Evolutionary conservation across 75 land plant genomes (phyloP), one percentile per base, ranked within the genome.

Genomic region (Cryptomeria japonica): DNA sequence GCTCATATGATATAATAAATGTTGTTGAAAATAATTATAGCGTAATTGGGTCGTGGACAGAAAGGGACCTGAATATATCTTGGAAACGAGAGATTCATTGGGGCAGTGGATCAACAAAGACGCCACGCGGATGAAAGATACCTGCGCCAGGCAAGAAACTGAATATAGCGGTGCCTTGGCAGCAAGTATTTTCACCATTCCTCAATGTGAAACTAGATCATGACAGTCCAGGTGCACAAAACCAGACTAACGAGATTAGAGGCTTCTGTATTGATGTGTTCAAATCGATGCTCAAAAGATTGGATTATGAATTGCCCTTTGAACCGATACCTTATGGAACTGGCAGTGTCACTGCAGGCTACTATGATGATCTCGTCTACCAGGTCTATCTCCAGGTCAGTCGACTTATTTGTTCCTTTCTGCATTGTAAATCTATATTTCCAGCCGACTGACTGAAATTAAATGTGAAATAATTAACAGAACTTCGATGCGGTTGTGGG

Each of bases 401-500:
- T 64, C 5, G 0, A 64, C 19, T 5, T 64, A 1, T 64, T 64
- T 25, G 70, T 3, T 88, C 87, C 49, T 75, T 34, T 47, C 49
- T 47, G 49, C 49, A 10, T 3, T 3, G 7, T 7, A 47, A 47
- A 47, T 47, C 49, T 47, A 8, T 10, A 47, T 47, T 47, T 8
- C 49, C 49, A 44, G 3, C 6, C 46, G 8, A 8, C 49, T 47
- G 49, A 47, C 49, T 47, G 49, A 10, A 0, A 44, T 47, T 0
- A 10, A 47, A 47, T 47, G 49, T 47, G 11, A 47, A 47, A 8
- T 7, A 8, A 0, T 0, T 7, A 8, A 0, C 84, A 94, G 95
- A 89, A 46, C 0, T 93, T 83, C 88, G 94, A 93, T 93, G 95
- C 49, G 9, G 49, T 47, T 8, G 49, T 47, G 49, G 49, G 49